These are phyloP conservation scores for Colletotrichum endophyticum DNA, from an alignment of 2,329 filamentous ascomycete genomes.

Conservation along the genomic window DNA sequence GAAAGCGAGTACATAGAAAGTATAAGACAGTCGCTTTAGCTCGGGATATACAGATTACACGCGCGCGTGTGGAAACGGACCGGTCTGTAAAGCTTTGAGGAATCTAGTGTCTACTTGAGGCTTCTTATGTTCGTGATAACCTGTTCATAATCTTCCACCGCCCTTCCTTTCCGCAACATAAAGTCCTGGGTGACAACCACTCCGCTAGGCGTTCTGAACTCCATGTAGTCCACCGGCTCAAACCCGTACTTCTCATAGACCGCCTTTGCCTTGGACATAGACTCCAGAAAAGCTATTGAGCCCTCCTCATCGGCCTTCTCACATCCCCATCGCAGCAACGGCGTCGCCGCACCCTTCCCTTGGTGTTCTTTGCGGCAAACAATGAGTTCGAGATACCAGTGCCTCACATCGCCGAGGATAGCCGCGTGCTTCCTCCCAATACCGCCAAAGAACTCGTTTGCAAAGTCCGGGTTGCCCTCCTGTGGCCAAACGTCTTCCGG, in stretches of 20 bases:
- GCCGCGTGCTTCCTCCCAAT: conserved; percentile 37
- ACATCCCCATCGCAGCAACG: conserved; percentile 52
- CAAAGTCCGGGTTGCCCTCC: conserved; percentile 39
- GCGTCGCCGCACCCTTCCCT: conserved; percentile 48
- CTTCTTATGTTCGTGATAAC: neutral
- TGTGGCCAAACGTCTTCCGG: conserved; percentile 39
- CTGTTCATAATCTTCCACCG: neutral
- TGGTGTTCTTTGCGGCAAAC: conserved; percentile 46
- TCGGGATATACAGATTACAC: too few species aligned
- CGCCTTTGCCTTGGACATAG: conserved; percentile 49
- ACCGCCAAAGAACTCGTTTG: conserved; percentile 43
- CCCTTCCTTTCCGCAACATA: conserved; percentile 34
- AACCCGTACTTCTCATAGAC: conserved; percentile 57
- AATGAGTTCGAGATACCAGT: conserved; percentile 55
- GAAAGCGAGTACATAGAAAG: too few species aligned
- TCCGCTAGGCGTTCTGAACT: conserved; percentile 34
- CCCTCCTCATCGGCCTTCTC: conserved; percentile 47
- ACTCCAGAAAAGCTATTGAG: conserved; percentile 52
- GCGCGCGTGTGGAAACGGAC: too few species aligned
- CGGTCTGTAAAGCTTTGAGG: too few species aligned
- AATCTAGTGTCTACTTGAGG: neutral
- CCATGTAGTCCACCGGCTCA: conserved; percentile 37
- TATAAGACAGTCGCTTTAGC: too few species aligned
- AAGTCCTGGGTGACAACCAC: conserved; percentile 36
- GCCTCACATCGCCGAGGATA: conserved; percentile 44